Conservation (phyloP, 179 eudicot species). For the Beta lomatogona region DNA sequence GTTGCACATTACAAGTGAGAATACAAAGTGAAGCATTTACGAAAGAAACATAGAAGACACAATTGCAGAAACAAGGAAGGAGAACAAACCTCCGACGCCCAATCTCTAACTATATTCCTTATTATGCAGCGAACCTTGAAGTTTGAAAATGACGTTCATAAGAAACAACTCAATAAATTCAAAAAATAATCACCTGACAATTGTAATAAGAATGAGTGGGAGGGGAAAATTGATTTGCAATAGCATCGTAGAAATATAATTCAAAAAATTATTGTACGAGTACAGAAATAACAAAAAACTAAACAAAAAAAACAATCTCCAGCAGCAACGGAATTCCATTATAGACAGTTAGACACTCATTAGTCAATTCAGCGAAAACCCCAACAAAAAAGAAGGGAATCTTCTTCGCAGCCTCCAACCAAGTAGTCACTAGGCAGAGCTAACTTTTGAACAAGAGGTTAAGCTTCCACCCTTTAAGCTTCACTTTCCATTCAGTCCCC, state of each 20-base stretch:
- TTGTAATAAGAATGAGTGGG: background rate
- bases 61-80: conserved; percentile 10
- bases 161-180: conserved; percentile 3
- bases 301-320: background rate
- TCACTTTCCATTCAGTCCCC: no score
- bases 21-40: conserved; percentile 19
- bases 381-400: background rate
- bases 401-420: conserved; percentile 3
- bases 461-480: background rate
- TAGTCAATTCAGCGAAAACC: background rate
- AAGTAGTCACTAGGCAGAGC: background rate
- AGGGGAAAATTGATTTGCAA: background rate
- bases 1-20: conserved; percentile 17
- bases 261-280: background rate
- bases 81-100: conserved; percentile 84
- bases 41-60: conserved; percentile 14
- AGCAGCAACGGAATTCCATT: background rate
- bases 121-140: conserved; percentile 88
- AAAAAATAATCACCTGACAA: background rate
- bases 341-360: background rate
- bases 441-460: background rate
- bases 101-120: conserved; percentile 92
- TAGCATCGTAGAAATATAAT: background rate
- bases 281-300: background rate
- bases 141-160: background rate